Evolutionary conservation across 441 rosid genomes (phyloP), one percentile per base, ranked within the genome.

Genomic region (Croton setiger): DNA sequence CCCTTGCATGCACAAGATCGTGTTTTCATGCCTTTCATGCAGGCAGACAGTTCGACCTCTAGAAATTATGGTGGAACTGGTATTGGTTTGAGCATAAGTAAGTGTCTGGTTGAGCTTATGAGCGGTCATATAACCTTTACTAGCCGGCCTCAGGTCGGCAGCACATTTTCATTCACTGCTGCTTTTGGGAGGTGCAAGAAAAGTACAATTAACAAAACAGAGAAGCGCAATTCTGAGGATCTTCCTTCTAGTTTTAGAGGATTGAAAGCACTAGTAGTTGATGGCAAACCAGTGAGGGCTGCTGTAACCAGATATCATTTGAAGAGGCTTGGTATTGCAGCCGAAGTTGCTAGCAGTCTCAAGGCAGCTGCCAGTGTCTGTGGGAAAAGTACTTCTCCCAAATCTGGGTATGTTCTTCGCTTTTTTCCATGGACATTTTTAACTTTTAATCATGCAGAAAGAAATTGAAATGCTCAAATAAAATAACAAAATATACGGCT

Each of bases 31-130:
- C 99, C 98, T 27, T 95, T 95, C 72, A 86, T 92, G 90, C 98
- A 95, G 81, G 99, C 94, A 13, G 99, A 92, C 71, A 92, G 98
- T 78, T 95, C 99, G 39, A 92, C 99, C 49, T 95, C 99, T 47
- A 81, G 99, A 75, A 78, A 81, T 59, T 87, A 84, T 53, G 99
- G 99, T 60, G 99, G 98, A 60, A 92, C 98, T 0, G 99, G 99
- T 21, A 95, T 95, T 75, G 99, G 99, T 58, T 82, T 95, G 82
- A 95, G 99, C 77, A 95, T 95, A 66, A 92, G 92, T 64, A 92
- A 88, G 81, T 92, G 98, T 65, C 85, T 95, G 51, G 97, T 90
- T 12, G 97, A 90, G 79, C 84, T 92, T 72, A 95, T 95, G 99
- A 87, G 81, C 7, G 98, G 98, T 77, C 89, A 81, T 69, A 94